phyloP scores from a whole-genome alignment of 1,139 yeast genomes.

The Hyphopichia buzzinii region DNA sequence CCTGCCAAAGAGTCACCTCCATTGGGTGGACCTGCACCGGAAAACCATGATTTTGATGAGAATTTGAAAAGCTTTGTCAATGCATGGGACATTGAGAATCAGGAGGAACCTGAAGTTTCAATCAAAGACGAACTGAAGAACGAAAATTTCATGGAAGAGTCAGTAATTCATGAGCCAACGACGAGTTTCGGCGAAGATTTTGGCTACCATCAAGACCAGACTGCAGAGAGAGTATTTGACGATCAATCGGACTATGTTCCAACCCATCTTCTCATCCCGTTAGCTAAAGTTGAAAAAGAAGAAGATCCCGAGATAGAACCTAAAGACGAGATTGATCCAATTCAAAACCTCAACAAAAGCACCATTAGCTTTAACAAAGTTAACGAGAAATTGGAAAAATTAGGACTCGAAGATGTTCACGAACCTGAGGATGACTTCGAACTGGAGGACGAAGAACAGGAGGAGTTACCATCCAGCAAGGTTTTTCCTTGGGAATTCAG shows the following conservation, averaged over 20 bases:
- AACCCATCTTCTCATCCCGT: slow-evolving; percentile 15
- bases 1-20: slow-evolving; percentile 40
- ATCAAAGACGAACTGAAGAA: slow-evolving; percentile 1
- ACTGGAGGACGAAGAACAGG: slow-evolving; percentile 12
- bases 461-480: slow-evolving; percentile 14
- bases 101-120: slow-evolving; percentile 2
- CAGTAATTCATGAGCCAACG: not conserved
- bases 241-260: slow-evolving; percentile 27
- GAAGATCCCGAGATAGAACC: not conserved
- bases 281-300: not conserved
- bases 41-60: slow-evolving; percentile 5
- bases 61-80: slow-evolving; percentile 14
- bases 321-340: not conserved
- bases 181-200: slow-evolving; percentile 2
- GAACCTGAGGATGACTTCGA: slow-evolving; percentile 13
- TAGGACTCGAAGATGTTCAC: slow-evolving; percentile 12
- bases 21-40: not conserved
- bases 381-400: slow-evolving; percentile 11
- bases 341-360: not conserved
- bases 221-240: slow-evolving; percentile 33
- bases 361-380: slow-evolving; percentile 7
- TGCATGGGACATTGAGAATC: slow-evolving; percentile 16
- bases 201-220: slow-evolving; percentile 10
- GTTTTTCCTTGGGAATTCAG: slow-evolving; percentile 42
- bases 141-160: not conserved